Conservation (phyloP, 768 basidiomycete species). For the Mycena pura region DNA sequence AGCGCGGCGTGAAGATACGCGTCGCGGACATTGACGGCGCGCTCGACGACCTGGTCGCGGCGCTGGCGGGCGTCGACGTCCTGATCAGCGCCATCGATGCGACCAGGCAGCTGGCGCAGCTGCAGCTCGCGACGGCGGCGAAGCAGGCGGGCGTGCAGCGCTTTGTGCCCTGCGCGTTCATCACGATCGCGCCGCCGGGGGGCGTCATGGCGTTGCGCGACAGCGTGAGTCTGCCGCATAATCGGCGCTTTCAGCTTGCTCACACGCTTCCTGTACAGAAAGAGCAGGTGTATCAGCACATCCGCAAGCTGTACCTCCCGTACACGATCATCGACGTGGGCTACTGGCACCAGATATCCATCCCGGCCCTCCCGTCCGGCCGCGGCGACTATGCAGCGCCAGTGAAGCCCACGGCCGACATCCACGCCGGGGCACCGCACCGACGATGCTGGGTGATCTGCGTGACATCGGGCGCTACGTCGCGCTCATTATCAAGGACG, state of each 20-base stretch:
- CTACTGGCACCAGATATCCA: too few species aligned
- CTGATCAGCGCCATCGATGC: constrained; percentile 10
- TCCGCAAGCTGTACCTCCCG: too few species aligned
- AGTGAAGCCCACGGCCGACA: background rate
- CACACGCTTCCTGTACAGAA: too few species aligned
- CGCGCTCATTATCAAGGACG: constrained; percentile 36
- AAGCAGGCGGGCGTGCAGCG: too few species aligned
- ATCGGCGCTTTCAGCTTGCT: too few species aligned
- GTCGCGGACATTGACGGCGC: background rate
- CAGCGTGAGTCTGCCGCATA: background rate
- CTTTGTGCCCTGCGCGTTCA: constrained; percentile 2
- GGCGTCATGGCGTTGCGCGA: too few species aligned
- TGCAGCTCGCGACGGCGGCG: too few species aligned
- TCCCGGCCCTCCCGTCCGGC: background rate
- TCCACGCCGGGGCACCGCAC: constrained; percentile 29
- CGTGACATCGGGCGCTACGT: constrained; percentile 34
- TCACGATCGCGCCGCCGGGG: background rate
- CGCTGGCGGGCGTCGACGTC: background rate
- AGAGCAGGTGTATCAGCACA: too few species aligned
- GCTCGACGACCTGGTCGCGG: background rate
- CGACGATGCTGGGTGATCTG: constrained; percentile 27
- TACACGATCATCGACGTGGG: too few species aligned
- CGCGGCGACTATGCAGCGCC: constrained; percentile 2
- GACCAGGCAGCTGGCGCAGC: background rate
- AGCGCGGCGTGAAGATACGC: too few species aligned